Evolutionary conservation across 2,329 filamentous ascomycete species (phyloP), one percentile per base, ranked within the genome.

Genomic region (Phialemoniopsis sp.): DNA sequence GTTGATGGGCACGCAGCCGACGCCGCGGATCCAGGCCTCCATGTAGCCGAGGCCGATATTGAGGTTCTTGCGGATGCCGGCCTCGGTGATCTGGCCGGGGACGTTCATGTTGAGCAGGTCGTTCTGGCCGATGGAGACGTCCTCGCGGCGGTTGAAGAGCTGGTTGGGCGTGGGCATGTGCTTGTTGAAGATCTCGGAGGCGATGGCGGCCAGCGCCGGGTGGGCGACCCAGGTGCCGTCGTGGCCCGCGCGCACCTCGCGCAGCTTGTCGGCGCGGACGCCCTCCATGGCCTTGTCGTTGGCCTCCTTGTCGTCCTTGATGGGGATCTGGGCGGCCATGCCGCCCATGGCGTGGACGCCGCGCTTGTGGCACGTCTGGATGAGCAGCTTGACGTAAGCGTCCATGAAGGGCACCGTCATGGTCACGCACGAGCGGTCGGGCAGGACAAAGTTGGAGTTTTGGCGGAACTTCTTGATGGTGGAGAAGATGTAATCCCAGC

Each of bases 401-500:
- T 97, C 79, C 93, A 98, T 97, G 70, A 98, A 98, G 12, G 93
- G 93, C 2, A 91, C 86, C 12, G 90, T 97, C 93, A 98, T 97
- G 53, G 93, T 98, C 40, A 98, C 89, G 45, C 80, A 76, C 40
- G 84, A 84, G 46, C 93, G 87, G 64, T 98, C 91, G 19, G 93
- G 93, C 15, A 98, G 83, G 41, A 97, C 82, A 60, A 97, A 97
- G 69, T 85, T 83, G 55, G 87, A 75, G 73, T 96, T 93, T 58
- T 95, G 82, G 61, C 93, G 88, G 85, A 97, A 95, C 68, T 95
- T 95, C 80, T 98, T 98, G 76, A 98, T 97, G 59, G 91, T 89
- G 64, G 86, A 93, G 78, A 98, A 98, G 70, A 98, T 97, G 76
- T 98, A 98, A 63, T 98, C 93, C 93, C 93, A 98, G 52, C 93